These are phyloP conservation scores for Nicotiana otophora DNA, from an alignment of 257 asterid species.

Conservation along the genomic window DNA sequence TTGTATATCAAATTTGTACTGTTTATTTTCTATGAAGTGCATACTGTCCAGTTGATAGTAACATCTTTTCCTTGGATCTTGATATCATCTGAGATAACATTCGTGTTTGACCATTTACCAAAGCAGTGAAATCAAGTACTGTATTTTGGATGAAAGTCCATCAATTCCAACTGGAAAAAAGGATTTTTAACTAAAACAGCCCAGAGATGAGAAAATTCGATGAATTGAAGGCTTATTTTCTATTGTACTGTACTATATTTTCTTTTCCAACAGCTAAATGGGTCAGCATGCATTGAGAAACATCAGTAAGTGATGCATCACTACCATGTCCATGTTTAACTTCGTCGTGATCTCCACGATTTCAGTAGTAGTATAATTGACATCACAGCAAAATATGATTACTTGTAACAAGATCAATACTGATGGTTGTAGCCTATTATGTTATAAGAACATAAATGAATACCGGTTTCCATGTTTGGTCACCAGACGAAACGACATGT, in stretches of 20 bases:
- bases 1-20: background rate
- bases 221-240: background rate
- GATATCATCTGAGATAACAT: background rate
- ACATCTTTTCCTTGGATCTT: background rate
- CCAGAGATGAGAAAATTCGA: background rate
- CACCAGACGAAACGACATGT: background rate
- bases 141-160: too few relatives aligned
- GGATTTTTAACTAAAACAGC: background rate
- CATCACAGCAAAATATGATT: too few relatives aligned
- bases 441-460: background rate
- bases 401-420: background rate
- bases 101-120: background rate
- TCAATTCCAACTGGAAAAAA: too few relatives aligned
- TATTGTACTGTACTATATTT: background rate
- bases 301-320: too few relatives aligned
- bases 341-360: too few relatives aligned
- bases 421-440: background rate
- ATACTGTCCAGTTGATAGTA: background rate
- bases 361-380: too few relatives aligned
- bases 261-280: background rate
- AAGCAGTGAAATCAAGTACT: too few relatives aligned
- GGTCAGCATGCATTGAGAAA: background rate
- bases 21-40: background rate
- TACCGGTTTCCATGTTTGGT: background rate
- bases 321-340: too few relatives aligned